Percentiles rank a stretch among this genome's conserved stretches.
Evolutionary conservation across 2,329 filamentous ascomycete species (phyloP).

Genomic region (Pyricularia pennisetigena): DNA sequence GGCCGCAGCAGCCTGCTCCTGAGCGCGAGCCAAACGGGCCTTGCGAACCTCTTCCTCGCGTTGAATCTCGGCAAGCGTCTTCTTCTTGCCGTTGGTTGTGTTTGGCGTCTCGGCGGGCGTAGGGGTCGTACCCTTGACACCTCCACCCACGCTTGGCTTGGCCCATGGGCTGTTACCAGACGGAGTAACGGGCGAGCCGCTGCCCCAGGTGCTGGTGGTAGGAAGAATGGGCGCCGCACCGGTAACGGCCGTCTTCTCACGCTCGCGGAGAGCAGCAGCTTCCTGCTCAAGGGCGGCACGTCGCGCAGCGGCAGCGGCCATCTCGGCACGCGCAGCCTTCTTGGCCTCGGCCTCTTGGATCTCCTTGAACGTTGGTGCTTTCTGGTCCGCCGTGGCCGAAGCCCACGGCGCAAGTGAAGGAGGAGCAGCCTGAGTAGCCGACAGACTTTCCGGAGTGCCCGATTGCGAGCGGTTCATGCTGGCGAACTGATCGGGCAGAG

Average conservation of each 20-base stretch:
- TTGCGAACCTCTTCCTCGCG: conserved; percentile 91
- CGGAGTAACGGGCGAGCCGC: conserved; percentile 53
- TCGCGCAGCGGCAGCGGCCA: conserved; percentile 66
- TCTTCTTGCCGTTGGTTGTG: conserved; percentile 49
- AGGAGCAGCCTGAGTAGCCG: conserved; percentile 28
- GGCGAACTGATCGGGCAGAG: conserved; percentile 64
- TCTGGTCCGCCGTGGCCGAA: conserved; percentile 76
- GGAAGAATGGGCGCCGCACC: conserved; percentile 68
- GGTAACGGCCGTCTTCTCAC: conserved; percentile 50
- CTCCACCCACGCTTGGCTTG: conserved; percentile 38
- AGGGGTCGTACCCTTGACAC: conserved; percentile 27
- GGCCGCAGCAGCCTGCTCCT: conserved; percentile 33
- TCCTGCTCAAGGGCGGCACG: conserved; percentile 77
- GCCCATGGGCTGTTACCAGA: conserved; percentile 57
- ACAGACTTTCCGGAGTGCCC: conserved; percentile 56
- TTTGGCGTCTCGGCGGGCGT: conserved; percentile 16
- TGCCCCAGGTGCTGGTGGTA: conserved; percentile 82
- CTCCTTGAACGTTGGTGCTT: conserved; percentile 86
- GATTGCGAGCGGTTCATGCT: conserved; percentile 54
- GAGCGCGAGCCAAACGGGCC: conserved; percentile 47
- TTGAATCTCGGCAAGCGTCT: conserved; percentile 92
- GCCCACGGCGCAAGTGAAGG: conserved; percentile 91
- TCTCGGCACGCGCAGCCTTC: conserved; percentile 83
- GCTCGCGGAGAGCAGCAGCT: conserved; percentile 46
- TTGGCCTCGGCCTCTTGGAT: conserved; percentile 94